A percentile compares a stretch with the other conserved stretches of the same genome.
These are phyloP conservation scores for Williopsis jadinii DNA, from an alignment of 1,139 yeast genomes.

Conservation along the genomic window DNA sequence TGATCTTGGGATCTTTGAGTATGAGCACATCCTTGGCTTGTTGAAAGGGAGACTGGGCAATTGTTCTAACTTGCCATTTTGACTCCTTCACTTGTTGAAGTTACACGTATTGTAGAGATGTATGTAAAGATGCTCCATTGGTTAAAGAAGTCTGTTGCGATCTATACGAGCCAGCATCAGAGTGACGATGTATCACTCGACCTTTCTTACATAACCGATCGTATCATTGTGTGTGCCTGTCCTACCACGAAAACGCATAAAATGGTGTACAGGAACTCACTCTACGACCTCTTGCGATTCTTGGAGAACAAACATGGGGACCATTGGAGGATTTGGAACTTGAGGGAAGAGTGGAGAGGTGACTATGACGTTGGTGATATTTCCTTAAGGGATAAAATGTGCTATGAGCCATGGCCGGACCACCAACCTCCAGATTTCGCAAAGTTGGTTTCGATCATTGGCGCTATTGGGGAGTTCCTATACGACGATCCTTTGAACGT, in stretches of 20 bases:
- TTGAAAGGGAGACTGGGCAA: not conserved
- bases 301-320: conserved; percentile 40
- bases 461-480: conserved; percentile 41
- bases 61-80: not conserved
- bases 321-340: conserved; percentile 70
- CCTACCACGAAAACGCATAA: conserved; percentile 47
- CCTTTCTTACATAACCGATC: conserved; percentile 55
- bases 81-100: not conserved
- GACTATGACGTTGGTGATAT: conserved; percentile 38
- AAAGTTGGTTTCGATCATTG: conserved; percentile 37
- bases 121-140: not conserved
- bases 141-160: not conserved
- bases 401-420: conserved; percentile 46
- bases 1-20: too few relatives aligned
- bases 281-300: conserved; percentile 43
- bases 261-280: conserved; percentile 47
- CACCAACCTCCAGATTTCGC: conserved; percentile 70
- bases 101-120: not conserved
- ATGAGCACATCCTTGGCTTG: not conserved
- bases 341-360: conserved; percentile 53
- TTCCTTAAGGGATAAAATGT: conserved; percentile 10
- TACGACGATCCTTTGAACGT: conserved; percentile 31
- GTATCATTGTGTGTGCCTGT: conserved; percentile 64
- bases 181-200: conserved; percentile 33
- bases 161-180: conserved; percentile 1